Evolutionary conservation across 768 basidiomycete species (phyloP).

Genomic region (Amanita rimosa): DNA sequence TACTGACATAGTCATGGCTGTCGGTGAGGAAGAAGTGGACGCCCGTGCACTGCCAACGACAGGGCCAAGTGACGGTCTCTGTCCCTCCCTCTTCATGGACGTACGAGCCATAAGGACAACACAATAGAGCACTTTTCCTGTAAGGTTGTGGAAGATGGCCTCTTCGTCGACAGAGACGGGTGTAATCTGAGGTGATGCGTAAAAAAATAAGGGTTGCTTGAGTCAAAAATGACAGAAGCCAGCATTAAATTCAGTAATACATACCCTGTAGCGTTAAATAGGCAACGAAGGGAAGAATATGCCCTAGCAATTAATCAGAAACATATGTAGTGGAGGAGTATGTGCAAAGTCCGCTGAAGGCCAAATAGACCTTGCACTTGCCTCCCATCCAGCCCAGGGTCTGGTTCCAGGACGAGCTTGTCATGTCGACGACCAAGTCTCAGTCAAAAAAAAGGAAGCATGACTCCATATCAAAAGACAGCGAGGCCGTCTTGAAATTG

Average conservation of each 20-base stretch:
- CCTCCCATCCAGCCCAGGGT: constrained; percentile 7
- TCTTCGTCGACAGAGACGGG: neutral
- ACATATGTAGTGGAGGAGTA: constrained; percentile 3
- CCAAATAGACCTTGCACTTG: constrained; percentile 3
- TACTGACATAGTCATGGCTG: constrained; percentile 12
- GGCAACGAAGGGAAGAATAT: neutral
- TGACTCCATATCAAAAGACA: constrained; percentile 16
- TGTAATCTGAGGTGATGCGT: neutral
- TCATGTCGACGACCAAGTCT: constrained; percentile 24
- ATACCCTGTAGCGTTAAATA: constrained; percentile 2
- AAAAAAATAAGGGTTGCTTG: neutral
- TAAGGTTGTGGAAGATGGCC: neutral
- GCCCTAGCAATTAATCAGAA: constrained; percentile 5
- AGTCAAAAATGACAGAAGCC: neutral
- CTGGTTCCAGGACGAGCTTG: constrained; percentile 12
- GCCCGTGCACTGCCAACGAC: constrained; percentile 11
- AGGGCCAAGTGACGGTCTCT: constrained; percentile 9
- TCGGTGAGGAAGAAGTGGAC: constrained; percentile 17
- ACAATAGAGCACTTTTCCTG: neutral
- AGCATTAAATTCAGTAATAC: neutral
- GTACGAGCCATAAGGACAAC: constrained; percentile 1
- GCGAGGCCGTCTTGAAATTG: constrained; percentile 16
- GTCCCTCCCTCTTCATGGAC: constrained; percentile 12
- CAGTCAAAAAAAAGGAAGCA: constrained; percentile 34
- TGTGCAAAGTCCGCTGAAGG: constrained; percentile 1